Evolutionary conservation across 305 asterid genomes (phyloP).

Genomic region (Fraxinus xanthoxyloides): DNA sequence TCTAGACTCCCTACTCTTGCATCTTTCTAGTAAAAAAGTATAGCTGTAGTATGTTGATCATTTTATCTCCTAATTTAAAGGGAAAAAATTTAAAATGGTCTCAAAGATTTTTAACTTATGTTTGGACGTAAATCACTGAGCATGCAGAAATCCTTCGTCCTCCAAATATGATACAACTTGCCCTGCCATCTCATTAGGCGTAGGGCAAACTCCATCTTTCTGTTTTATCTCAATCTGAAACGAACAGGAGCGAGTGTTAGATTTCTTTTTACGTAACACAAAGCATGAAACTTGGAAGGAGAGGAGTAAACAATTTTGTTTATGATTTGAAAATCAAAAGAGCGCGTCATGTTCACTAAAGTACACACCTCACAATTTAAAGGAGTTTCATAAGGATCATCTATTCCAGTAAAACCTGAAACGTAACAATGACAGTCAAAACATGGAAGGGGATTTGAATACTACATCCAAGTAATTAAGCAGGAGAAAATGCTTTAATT

Average conservation of each 20-base stretch:
- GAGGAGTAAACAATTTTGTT: background rate
- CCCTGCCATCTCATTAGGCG: slow-evolving; percentile 82
- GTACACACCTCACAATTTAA: slow-evolving; percentile 70
- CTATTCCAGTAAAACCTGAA: slow-evolving; percentile 95
- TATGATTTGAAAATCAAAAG: background rate
- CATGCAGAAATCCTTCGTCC: slow-evolving; percentile 61
- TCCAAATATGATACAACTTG: slow-evolving; percentile 74
- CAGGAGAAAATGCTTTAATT: background rate
- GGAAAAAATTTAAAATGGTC: background rate
- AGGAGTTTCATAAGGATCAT: slow-evolving; percentile 92
- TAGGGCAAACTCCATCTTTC: slow-evolving; percentile 64
- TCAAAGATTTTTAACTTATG: background rate
- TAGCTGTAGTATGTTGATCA: background rate
- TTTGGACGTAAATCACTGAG: slow-evolving; percentile 17
- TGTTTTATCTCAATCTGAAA: slow-evolving; percentile 72
- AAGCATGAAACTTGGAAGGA: background rate
- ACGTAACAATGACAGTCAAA: background rate
- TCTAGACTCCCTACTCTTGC: background rate
- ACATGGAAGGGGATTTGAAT: slow-evolving; percentile 3
- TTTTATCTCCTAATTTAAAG: background rate
- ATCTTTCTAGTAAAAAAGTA: background rate
- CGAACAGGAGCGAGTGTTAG: background rate
- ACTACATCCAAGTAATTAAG: background rate
- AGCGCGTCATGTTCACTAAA: background rate
- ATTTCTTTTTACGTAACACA: background rate